phyloP scores from a whole-genome alignment of 306 rosid genomes.

The Cyclanthera cordifolia region DNA sequence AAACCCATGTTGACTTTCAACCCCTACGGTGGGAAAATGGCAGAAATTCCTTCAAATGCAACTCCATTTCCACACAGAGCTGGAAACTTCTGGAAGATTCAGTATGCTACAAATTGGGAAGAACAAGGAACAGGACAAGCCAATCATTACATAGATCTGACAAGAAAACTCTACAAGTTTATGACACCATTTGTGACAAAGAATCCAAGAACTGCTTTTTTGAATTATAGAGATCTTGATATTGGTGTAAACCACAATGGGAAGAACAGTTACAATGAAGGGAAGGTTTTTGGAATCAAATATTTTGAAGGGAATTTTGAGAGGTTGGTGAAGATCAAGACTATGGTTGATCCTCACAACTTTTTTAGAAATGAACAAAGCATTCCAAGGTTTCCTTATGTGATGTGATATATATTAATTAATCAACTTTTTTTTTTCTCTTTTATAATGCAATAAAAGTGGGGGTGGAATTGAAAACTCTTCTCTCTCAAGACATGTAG shows the following conservation, averaged over 20 bases:
- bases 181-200: slow-evolving; percentile 19
- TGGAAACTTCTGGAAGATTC: slow-evolving; percentile 16
- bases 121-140: not conserved
- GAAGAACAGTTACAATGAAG: slow-evolving; percentile 9
- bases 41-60: slow-evolving; percentile 11
- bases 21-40: slow-evolving; percentile 59
- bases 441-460: not conserved
- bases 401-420: too few species aligned
- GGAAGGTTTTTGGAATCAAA: slow-evolving; percentile 15
- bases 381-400: slow-evolving; percentile 13
- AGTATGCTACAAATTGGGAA: slow-evolving; percentile 14
- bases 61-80: slow-evolving; percentile 17
- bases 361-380: slow-evolving; percentile 25
- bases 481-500: too few species aligned
- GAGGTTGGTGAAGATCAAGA: slow-evolving; percentile 17
- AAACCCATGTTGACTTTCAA: slow-evolving; percentile 22
- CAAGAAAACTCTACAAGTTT: slow-evolving; percentile 9
- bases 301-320: slow-evolving; percentile 16
- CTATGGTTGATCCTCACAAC: slow-evolving; percentile 16
- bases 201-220: slow-evolving; percentile 8
- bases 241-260: slow-evolving; percentile 16
- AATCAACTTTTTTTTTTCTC: too few species aligned
- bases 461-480: not conserved
- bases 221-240: slow-evolving; percentile 21
- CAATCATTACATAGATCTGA: slow-evolving; percentile 1